Percentiles rank a stretch among this genome's conserved stretches.
These are phyloP conservation scores for Hypoxylon sp. DNA, from an alignment of 2,329 filamentous ascomycete genomes.

Conservation along the genomic window DNA sequence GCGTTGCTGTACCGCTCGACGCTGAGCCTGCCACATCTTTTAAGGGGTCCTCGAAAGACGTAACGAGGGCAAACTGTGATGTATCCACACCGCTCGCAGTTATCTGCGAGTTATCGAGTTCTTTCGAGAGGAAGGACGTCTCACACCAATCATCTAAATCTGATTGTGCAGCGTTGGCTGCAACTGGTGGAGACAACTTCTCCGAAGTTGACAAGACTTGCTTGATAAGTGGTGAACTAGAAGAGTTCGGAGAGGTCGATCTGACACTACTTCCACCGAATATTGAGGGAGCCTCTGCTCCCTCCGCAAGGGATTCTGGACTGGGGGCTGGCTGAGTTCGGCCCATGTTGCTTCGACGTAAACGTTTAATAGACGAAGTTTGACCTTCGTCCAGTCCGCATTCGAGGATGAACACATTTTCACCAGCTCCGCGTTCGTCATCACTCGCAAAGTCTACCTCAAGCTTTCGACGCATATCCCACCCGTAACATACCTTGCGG, in stretches of 20 bases:
- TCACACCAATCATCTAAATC: conserved; percentile 74
- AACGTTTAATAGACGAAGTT: conserved; percentile 60
- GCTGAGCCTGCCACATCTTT: conserved; percentile 64
- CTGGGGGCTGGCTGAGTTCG: conserved; percentile 21
- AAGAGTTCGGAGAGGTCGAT: conserved; percentile 41
- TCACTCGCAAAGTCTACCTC: conserved; percentile 92
- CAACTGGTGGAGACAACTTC: conserved; percentile 42
- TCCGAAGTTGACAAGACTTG: conserved; percentile 45
- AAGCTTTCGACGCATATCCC: conserved; percentile 90
- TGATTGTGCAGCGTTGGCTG: conserved; percentile 45
- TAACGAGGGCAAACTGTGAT: conserved; percentile 79
- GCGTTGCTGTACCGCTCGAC: conserved; percentile 64
- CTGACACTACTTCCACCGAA: conserved; percentile 49
- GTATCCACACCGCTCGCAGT: conserved; percentile 79
- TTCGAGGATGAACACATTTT: conserved; percentile 79
- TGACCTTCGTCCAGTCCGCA: conserved; percentile 75
- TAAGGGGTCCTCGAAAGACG: conserved; percentile 82
- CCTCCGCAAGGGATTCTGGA: conserved; percentile 25
- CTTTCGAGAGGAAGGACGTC: conserved; percentile 72
- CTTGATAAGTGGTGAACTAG: conserved; percentile 42
- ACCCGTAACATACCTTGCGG: conserved; percentile 80
- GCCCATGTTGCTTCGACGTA: conserved; percentile 54
- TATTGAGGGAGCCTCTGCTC: conserved; percentile 46
- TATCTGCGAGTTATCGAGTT: conserved; percentile 71
- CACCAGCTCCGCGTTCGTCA: conserved; percentile 80